Evolutionary conservation across 1,284 basidiomycete species (phyloP), one percentile per base, ranked within the genome.

Genomic region (Ceratobasidium sp.): DNA sequence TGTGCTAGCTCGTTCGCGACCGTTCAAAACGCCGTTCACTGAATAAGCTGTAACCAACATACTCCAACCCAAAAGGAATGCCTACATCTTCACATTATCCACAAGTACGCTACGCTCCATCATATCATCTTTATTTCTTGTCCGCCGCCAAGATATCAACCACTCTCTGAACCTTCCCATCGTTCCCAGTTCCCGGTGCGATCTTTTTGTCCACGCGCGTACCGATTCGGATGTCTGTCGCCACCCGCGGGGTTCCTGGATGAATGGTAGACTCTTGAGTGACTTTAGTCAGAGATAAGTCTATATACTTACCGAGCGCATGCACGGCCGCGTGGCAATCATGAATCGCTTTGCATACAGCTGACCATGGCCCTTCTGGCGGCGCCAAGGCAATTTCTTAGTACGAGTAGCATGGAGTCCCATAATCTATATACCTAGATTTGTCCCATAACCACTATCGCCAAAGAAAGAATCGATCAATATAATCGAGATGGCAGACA

Each of bases 181-280:
- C 90, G 81, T 97, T 97, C 3, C 91, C 95, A 61, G 89, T 87
- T 7, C 94, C 95, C 1, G 88, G 87, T 1, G 84, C 84, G 51
- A 93, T 89, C 42, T 89, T 86, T 75, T 91, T 89, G 85, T 97
- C 96, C 23, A 89, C 89, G 60, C 96, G 90, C 0, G 96, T 98
- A 60, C 96, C 96, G 78, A 98, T 97, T 42, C 96, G 93, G 79
- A 98, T 94, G 85, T 98, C 96, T 7, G 96, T 96, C 33, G 94
- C 92, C 56, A 94, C 88, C 63, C 94, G 90, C 26, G 90, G 90
- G 0, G 90, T 90, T 46, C 94, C 94, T 83, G 20, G 42, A 4
- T 46, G 33, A 33, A 33, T 33, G 33, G 33, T 4, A 33, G 33
- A 33, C 33, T 33, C 4, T 33, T 33, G 33, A 33, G 33, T 33